These are phyloP conservation scores for Ogataea sp. DNA, from an alignment of 805 yeast genomes.

Conservation along the genomic window DNA sequence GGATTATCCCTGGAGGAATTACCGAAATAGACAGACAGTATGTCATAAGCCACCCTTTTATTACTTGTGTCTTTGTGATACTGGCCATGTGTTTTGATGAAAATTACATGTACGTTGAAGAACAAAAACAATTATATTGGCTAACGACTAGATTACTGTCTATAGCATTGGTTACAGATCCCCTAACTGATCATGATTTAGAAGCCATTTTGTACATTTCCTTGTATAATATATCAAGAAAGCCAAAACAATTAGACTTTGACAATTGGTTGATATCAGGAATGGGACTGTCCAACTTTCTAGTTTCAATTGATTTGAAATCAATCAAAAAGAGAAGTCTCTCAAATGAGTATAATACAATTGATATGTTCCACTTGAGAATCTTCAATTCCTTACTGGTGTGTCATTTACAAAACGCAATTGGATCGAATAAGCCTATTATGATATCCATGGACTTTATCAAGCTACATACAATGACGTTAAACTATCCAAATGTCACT, in stretches of 20 bases:
- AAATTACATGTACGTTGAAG: constrained; percentile 36
- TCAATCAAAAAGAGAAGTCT: constrained; percentile 27
- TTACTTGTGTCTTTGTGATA: constrained; percentile 43
- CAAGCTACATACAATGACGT: constrained; percentile 34
- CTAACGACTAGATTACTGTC: constrained; percentile 44
- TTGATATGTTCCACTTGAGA: constrained; percentile 45
- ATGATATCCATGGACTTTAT: constrained; percentile 30
- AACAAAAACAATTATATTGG: constrained; percentile 38
- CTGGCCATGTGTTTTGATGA: constrained; percentile 52
- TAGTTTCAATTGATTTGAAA: constrained; percentile 37
- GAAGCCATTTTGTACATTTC: constrained; percentile 52
- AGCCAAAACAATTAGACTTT: constrained; percentile 42
- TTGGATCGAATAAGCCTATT: constrained; percentile 41
- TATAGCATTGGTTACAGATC: constrained; percentile 39
- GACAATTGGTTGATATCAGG: constrained; percentile 48
- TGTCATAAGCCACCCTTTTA: constrained; percentile 44
- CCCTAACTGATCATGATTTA: constrained; percentile 51
- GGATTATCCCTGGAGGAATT: constrained; percentile 59
- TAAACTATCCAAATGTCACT: constrained; percentile 41
- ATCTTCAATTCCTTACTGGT: constrained; percentile 46
- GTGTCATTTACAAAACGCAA: constrained; percentile 41
- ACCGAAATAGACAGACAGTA: constrained; percentile 36
- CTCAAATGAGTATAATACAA: constrained; percentile 14
- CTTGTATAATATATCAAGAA: constrained; percentile 45
- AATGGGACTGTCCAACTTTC: constrained; percentile 40